These are phyloP conservation scores for Acer saccharum DNA, from an alignment of 345 rosid species.

Conservation along the genomic window DNA sequence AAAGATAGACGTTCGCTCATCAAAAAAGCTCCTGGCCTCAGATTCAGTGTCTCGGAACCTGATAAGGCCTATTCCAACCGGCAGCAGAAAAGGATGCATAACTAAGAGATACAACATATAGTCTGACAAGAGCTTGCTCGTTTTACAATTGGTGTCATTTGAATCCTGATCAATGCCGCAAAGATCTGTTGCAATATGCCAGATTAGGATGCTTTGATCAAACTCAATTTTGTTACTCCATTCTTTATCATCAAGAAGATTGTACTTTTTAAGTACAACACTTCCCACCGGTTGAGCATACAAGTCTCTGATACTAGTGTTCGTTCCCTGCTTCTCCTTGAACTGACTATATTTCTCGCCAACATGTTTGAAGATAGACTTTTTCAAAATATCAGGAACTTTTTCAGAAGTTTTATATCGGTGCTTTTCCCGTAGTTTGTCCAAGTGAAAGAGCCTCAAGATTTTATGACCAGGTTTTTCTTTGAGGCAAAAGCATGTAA, in stretches of 20 bases:
- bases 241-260: neutral
- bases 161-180: neutral
- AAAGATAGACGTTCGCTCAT: neutral
- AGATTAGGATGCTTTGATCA: slow-evolving; percentile 14
- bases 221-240: slow-evolving; percentile 1
- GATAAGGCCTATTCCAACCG: slow-evolving; percentile 20
- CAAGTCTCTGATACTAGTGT: neutral
- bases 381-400: neutral
- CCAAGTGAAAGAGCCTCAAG: neutral
- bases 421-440: slow-evolving; percentile 1
- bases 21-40: neutral
- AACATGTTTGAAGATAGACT: neutral
- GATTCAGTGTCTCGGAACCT: slow-evolving; percentile 14
- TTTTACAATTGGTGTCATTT: neutral
- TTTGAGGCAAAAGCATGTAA: neutral
- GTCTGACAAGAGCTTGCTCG: slow-evolving; percentile 10
- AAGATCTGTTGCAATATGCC: slow-evolving; percentile 19
- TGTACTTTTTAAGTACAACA: neutral
- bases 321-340: neutral
- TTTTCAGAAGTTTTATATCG: neutral
- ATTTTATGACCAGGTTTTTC: neutral
- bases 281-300: slow-evolving; percentile 1
- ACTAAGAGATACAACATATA: slow-evolving; percentile 13
- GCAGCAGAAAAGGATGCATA: slow-evolving; percentile 11
- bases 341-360: neutral